A percentile compares a stretch with the other conserved stretches of the same genome.
These are phyloP conservation scores for Debaryomycetaceae sp. DNA, from an alignment of 1,139 yeast species.

Conservation along the genomic window DNA sequence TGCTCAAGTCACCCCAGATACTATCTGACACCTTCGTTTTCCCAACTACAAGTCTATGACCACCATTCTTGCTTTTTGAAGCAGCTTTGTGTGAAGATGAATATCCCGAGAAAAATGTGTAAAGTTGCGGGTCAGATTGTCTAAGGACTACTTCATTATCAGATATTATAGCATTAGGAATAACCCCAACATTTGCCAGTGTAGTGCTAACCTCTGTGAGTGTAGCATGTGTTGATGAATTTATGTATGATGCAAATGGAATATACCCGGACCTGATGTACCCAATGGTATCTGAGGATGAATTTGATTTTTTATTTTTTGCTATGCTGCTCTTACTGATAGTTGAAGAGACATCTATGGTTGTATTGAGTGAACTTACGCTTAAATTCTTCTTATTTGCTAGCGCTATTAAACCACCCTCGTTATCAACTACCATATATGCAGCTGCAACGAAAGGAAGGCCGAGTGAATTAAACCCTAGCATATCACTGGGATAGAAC, in stretches of 20 bases:
- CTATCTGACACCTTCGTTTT: background rate
- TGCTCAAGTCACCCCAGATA: background rate
- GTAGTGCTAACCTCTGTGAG: constrained; percentile 9
- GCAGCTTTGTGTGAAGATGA: background rate
- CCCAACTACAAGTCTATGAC: background rate
- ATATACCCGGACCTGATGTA: constrained; percentile 29
- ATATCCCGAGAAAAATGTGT: background rate
- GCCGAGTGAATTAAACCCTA: constrained; percentile 62
- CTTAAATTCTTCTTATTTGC: constrained; percentile 11
- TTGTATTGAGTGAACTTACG: background rate
- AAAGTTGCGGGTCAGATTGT: background rate
- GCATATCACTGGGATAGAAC: constrained; percentile 46
- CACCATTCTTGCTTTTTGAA: background rate
- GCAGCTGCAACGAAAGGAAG: constrained; percentile 53
- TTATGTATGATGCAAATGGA: constrained; percentile 34
- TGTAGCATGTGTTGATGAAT: constrained; percentile 13
- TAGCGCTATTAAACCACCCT: constrained; percentile 54
- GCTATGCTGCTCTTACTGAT: background rate
- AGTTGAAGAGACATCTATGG: background rate
- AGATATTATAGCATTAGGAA: background rate
- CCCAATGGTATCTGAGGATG: constrained; percentile 12
- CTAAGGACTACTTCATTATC: constrained; percentile 25
- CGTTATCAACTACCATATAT: constrained; percentile 69
- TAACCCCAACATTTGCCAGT: background rate
- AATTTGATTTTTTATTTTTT: background rate